These are phyloP conservation scores for Thraustochytrium sp. DNA, from an alignment of 352 stramenopile species.

Conservation along the genomic window DNA sequence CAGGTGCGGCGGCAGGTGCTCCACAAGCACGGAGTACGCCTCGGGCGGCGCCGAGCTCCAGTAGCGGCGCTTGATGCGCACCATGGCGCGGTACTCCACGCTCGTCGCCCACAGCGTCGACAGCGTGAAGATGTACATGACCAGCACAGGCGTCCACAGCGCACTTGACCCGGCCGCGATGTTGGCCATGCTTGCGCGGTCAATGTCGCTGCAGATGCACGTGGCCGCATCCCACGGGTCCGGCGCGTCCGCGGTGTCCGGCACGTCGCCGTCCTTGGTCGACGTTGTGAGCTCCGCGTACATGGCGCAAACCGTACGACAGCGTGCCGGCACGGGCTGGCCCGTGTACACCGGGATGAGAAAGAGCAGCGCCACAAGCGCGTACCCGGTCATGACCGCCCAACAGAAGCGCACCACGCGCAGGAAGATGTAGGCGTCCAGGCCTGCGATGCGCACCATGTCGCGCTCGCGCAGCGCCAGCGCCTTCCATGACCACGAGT, in stretches of 20 bases:
- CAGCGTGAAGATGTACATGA: slow-evolving; percentile 18
- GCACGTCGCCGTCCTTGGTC: not conserved
- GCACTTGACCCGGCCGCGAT: not conserved
- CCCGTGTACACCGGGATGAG: slow-evolving; percentile 12
- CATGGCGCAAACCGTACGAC: not conserved
- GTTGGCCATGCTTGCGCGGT: slow-evolving; percentile 35
- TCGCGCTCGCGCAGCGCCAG: slow-evolving; percentile 9
- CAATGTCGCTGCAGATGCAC: slow-evolving; percentile 15
- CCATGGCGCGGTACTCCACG: slow-evolving; percentile 1
- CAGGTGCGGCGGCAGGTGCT: not conserved
- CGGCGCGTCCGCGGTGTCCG: not conserved
- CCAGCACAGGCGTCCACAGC: slow-evolving; percentile 12
- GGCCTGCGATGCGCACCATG: not conserved
- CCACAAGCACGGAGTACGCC: slow-evolving; percentile 28
- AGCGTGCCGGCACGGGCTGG: not conserved
- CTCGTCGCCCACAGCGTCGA: not conserved
- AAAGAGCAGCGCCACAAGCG: not conserved
- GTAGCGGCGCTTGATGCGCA: slow-evolving; percentile 1
- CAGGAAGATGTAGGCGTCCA: slow-evolving; percentile 34
- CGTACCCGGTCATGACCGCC: slow-evolving; percentile 20
- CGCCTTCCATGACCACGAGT: slow-evolving; percentile 39
- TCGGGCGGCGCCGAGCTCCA: not conserved
- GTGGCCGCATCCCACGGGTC: not conserved
- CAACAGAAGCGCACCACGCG: slow-evolving; percentile 37
- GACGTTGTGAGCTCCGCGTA: not conserved